Evolutionary conservation across 441 rosid genomes (phyloP).

Genomic region (Aleurites moluccanus): DNA sequence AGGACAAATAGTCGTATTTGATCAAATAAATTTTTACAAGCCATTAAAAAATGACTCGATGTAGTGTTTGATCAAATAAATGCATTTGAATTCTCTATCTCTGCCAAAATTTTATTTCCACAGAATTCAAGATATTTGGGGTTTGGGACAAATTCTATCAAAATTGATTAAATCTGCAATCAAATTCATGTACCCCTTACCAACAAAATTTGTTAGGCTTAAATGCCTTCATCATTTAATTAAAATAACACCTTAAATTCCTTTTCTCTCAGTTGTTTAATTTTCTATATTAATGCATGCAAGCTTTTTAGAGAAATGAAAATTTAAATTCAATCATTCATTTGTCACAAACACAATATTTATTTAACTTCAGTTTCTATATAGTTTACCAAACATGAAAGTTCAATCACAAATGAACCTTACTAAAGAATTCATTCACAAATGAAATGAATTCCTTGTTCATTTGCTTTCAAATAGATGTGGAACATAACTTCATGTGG

Average conservation of each 20-base stretch:
- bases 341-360: background rate
- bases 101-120: background rate
- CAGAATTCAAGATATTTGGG: background rate
- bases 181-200: background rate
- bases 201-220: background rate
- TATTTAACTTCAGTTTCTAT: background rate
- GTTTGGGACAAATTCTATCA: background rate
- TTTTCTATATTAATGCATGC: background rate
- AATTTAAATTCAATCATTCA: background rate
- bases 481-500: background rate
- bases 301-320: background rate
- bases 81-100: background rate
- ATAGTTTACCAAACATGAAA: background rate
- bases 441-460: background rate
- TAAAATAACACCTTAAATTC: background rate
- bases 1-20: background rate
- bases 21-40: background rate
- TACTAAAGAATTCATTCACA: background rate
- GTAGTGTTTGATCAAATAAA: background rate
- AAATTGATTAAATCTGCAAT: background rate
- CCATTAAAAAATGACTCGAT: background rate
- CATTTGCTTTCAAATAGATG: background rate
- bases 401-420: background rate
- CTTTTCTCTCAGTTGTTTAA: background rate
- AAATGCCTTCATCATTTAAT: background rate